Evolutionary conservation across 2,329 filamentous ascomycete species (phyloP).

Genomic region (Fusarium longipes): DNA sequence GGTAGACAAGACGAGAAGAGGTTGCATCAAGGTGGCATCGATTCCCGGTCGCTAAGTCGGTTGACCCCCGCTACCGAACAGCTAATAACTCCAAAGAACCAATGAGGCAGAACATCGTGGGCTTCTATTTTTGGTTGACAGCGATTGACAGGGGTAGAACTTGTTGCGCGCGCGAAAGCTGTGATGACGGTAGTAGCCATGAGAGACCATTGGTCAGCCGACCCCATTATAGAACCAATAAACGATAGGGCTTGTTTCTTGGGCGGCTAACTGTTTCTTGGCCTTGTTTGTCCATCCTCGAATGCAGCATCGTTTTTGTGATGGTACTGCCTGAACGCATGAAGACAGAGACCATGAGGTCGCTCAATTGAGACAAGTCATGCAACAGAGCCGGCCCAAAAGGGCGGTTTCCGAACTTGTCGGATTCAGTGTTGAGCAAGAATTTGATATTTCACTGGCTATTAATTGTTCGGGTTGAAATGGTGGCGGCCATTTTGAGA

Average conservation of each 20-base stretch:
- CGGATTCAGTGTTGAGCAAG: conserved; percentile 7
- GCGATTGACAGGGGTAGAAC: conserved; percentile 38
- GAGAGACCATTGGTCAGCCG: conserved; percentile 45
- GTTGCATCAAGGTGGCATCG: conserved; percentile 41
- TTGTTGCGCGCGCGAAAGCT: conserved; percentile 55
- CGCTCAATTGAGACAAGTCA: conserved; percentile 42
- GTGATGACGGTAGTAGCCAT: conserved; percentile 32
- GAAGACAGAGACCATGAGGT: conserved; percentile 37
- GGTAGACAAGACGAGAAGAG: conserved; percentile 33
- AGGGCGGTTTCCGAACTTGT: conserved; percentile 23
- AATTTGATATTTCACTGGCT: conserved; percentile 16
- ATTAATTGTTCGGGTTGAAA: conserved; percentile 16
- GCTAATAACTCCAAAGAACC: conserved; percentile 39
- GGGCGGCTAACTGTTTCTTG: conserved; percentile 46
- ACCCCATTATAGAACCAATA: conserved; percentile 37
- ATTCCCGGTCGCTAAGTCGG: conserved; percentile 36
- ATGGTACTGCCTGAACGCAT: conserved; percentile 41
- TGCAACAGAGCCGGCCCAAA: conserved; percentile 37
- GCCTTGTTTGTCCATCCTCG: conserved; percentile 25
- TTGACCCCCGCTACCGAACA: conserved; percentile 40
- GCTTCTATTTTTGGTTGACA: conserved; percentile 54
- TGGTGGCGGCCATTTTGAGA: conserved; percentile 14
- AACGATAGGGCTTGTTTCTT: conserved; percentile 25
- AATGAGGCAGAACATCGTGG: conserved; percentile 47
- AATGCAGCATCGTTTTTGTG: conserved; percentile 36